A percentile compares a stretch with the other conserved stretches of the same genome.
Conservation (phyloP, 352 stramenopile species). For the Phytophthora melonis region DNA sequence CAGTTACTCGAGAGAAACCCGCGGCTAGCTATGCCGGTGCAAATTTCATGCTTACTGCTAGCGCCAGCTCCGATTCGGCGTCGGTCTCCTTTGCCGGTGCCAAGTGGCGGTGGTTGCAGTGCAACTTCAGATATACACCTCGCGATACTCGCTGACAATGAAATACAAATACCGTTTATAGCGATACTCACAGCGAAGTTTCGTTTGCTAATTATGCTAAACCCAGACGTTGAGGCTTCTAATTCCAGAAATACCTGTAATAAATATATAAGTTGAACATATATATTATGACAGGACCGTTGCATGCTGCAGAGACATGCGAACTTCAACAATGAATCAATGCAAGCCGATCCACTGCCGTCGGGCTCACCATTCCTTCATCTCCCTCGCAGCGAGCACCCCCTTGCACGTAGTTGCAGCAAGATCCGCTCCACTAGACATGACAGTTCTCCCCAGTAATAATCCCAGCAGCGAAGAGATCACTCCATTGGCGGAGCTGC, state of each 20-base stretch:
- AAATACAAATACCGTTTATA: too few relatives aligned
- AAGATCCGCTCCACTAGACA: background rate
- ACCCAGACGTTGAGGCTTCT: too few relatives aligned
- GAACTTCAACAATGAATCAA: slow-evolving; percentile 38
- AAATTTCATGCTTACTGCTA: background rate
- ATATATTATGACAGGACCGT: background rate
- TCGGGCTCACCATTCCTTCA: slow-evolving; percentile 24
- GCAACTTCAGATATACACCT: slow-evolving; percentile 6
- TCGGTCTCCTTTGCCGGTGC: background rate
- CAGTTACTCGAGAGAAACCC: background rate
- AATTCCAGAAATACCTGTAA: background rate
- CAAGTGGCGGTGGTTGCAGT: slow-evolving; percentile 22
- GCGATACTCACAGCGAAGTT: too few relatives aligned
- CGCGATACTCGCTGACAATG: background rate
- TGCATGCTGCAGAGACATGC: slow-evolving; percentile 21
- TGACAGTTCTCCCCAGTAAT: slow-evolving; percentile 15
- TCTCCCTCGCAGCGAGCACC: slow-evolving; percentile 8
- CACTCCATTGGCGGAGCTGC: slow-evolving; percentile 14
- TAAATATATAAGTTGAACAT: background rate
- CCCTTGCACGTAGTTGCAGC: background rate
- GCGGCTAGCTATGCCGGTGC: background rate
- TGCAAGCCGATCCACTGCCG: slow-evolving; percentile 15
- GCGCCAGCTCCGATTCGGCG: background rate
- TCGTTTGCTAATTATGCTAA: too few relatives aligned
- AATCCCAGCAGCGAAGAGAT: background rate